Percentiles rank a stretch among this genome's conserved stretches.
phyloP scores from a whole-genome alignment of 768 basidiomycete species.

The Mycena venus region DNA sequence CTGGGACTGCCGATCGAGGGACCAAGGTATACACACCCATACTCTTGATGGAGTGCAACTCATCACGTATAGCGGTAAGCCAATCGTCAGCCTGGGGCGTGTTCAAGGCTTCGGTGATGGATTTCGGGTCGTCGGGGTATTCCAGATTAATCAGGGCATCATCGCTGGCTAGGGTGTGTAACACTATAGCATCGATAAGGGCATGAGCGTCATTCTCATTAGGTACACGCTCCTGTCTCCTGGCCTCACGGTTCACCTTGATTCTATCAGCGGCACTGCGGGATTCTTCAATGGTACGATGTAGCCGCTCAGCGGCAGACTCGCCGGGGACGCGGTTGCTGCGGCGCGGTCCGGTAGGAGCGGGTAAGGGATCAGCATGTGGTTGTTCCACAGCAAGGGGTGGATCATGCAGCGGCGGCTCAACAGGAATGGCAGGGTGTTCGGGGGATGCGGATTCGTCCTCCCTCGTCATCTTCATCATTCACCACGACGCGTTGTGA shows the following conservation, averaged over 20 bases:
- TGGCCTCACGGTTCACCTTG: background rate
- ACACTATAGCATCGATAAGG: background rate
- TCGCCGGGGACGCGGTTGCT: background rate
- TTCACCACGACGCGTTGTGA: background rate
- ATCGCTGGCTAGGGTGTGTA: background rate
- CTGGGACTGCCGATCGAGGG: constrained; percentile 30
- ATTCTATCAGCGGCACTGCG: background rate
- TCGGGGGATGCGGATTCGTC: background rate
- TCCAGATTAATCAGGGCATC: background rate
- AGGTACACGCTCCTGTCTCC: background rate
- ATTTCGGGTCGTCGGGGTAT: background rate
- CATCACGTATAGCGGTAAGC: constrained; percentile 32
- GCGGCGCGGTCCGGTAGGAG: background rate
- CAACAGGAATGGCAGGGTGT: too few species aligned
- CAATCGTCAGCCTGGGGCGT: constrained; percentile 24
- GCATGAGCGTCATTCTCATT: background rate
- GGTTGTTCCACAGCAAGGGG: too few species aligned
- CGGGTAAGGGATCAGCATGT: too few species aligned
- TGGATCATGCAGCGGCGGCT: too few species aligned
- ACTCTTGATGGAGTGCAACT: constrained; percentile 41
- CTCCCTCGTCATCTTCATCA: background rate
- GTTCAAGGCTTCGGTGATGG: background rate
- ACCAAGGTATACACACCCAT: constrained; percentile 46
- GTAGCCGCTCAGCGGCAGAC: background rate
- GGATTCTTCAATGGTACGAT: background rate